Evolutionary conservation across 73 alveolate species (phyloP).

Genomic region (Stentor coeruleus): DNA sequence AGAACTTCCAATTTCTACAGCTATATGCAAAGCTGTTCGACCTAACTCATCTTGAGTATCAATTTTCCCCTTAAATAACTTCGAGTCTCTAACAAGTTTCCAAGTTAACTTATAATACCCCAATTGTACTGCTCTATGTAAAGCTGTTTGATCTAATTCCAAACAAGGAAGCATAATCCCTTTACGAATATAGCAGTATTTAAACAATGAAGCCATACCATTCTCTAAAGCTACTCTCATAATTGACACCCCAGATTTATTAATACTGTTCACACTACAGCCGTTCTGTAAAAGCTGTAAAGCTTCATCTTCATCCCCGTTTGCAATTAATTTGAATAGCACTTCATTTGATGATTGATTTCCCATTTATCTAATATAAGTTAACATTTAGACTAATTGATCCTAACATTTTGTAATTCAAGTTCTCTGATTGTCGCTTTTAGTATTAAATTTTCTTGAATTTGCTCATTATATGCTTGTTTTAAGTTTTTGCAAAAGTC

Average conservation of each 20-base stretch:
- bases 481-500: too few species aligned
- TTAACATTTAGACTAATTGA: too few species aligned
- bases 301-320: too few species aligned
- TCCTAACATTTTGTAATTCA: too few species aligned
- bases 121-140: constrained; percentile 7
- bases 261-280: too few species aligned
- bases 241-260: background rate
- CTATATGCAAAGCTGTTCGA: background rate
- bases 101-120: background rate
- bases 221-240: background rate
- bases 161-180: background rate
- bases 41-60: background rate
- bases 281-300: too few species aligned
- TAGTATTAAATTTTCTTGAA: too few species aligned
- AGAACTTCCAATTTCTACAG: background rate
- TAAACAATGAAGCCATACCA: background rate
- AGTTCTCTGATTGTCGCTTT: too few species aligned
- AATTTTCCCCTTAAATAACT: background rate
- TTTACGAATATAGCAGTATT: background rate
- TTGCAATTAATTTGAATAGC: too few species aligned
- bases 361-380: too few species aligned
- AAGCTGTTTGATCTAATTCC: background rate
- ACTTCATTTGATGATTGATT: too few species aligned
- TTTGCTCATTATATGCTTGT: too few species aligned
- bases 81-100: background rate